These are phyloP conservation scores for Fusarium redolens DNA, from an alignment of 2,329 filamentous ascomycete genomes.

Conservation along the genomic window DNA sequence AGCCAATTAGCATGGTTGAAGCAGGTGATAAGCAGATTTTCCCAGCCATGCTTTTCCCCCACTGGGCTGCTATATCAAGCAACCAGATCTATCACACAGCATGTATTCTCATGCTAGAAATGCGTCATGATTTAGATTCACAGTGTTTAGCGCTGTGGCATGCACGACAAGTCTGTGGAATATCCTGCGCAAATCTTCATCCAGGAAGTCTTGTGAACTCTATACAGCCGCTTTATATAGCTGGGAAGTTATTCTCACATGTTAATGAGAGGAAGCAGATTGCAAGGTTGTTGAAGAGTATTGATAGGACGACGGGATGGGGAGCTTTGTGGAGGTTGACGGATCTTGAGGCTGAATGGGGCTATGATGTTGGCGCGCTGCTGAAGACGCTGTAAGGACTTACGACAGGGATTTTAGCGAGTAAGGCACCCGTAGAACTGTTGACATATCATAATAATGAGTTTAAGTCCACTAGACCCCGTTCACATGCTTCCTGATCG, in stretches of 20 bases:
- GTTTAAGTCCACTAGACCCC: not conserved
- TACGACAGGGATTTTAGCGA: not conserved
- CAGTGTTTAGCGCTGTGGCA: constrained; percentile 53
- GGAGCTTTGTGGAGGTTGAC: constrained; percentile 60
- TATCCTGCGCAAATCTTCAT: constrained; percentile 62
- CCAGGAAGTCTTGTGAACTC: constrained; percentile 63
- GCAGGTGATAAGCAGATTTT: constrained; percentile 51
- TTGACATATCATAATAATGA: not conserved
- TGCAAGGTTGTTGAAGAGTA: constrained; percentile 54
- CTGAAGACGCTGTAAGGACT: constrained; percentile 3
- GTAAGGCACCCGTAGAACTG: not conserved
- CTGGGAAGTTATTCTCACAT: constrained; percentile 61
- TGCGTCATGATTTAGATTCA: constrained; percentile 47
- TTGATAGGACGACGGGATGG: constrained; percentile 62
- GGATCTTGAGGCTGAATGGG: constrained; percentile 57
- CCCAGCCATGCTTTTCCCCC: constrained; percentile 59
- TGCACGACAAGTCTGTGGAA: constrained; percentile 62
- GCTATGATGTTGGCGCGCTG: constrained; percentile 41
- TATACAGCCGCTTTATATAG: constrained; percentile 64
- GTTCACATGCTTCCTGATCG: not conserved
- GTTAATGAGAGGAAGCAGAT: constrained; percentile 50
- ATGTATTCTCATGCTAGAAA: constrained; percentile 60
- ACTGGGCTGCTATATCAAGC: constrained; percentile 62
- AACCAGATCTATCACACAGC: constrained; percentile 65
- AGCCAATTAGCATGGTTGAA: constrained; percentile 38